Evolutionary conservation across 805 yeast species (phyloP).

Genomic region (Candida silvicultrix): DNA sequence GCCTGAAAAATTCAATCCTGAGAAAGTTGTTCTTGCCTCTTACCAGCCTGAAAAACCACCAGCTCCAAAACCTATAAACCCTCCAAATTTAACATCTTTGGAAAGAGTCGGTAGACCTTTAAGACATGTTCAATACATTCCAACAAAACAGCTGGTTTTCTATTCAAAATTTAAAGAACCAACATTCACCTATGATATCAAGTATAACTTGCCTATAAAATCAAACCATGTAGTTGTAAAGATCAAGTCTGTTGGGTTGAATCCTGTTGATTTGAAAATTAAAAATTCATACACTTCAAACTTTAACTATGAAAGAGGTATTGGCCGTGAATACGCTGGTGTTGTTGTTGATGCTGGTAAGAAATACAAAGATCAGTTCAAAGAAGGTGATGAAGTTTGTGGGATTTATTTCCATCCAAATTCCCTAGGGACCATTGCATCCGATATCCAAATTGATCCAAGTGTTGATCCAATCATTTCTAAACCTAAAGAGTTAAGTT

Average conservation of each 20-base stretch:
- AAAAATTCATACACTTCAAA: constrained; percentile 47
- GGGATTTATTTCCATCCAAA: constrained; percentile 51
- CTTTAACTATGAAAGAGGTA: constrained; percentile 50
- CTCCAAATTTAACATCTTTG: constrained; percentile 10
- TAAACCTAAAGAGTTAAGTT: constrained; percentile 40
- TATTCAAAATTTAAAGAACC: constrained; percentile 31
- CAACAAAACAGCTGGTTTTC: constrained; percentile 40
- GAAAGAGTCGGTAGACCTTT: constrained; percentile 38
- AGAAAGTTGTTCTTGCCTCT: background rate
- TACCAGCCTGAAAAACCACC: constrained; percentile 4
- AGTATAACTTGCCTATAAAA: constrained; percentile 42
- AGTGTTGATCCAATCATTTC: constrained; percentile 38
- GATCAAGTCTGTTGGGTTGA: constrained; percentile 52
- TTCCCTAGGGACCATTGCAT: constrained; percentile 51
- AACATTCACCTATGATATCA: constrained; percentile 46
- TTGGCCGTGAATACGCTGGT: constrained; percentile 71
- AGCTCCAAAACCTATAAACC: constrained; percentile 9
- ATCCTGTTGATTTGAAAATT: constrained; percentile 60
- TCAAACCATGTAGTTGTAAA: constrained; percentile 47
- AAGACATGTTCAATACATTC: constrained; percentile 45
- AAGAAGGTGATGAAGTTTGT: constrained; percentile 58
- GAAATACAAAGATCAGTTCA: constrained; percentile 30
- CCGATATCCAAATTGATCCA: constrained; percentile 51
- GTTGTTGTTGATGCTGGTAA: constrained; percentile 49
- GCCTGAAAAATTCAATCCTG: background rate